Conservation (phyloP, 2,329 filamentous ascomycete genomes). For the Ophioceras dolichostomum region DNA sequence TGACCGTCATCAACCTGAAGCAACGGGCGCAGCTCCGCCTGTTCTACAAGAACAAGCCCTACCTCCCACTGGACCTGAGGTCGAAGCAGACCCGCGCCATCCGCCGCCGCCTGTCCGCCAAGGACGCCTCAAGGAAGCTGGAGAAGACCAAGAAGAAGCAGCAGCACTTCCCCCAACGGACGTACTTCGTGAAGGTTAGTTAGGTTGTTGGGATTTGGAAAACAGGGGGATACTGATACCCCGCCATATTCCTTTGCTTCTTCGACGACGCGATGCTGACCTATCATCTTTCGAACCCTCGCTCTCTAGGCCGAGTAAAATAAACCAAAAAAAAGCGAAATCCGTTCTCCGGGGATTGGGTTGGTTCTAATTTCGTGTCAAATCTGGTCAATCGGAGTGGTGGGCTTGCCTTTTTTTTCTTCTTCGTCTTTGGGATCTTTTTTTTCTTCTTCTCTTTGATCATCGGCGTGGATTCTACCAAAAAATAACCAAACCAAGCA, state of each 20-base stretch:
- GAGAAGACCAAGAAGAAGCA: slow-evolving; percentile 96
- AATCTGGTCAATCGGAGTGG: slow-evolving; percentile 2
- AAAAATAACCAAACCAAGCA: slow-evolving; percentile 1
- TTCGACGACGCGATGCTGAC: background rate
- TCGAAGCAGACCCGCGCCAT: slow-evolving; percentile 97
- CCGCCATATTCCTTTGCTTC: background rate
- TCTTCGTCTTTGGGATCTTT: slow-evolving; percentile 1
- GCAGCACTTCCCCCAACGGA: slow-evolving; percentile 95
- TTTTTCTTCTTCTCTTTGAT: slow-evolving; percentile 1
- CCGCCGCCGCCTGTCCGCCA: slow-evolving; percentile 83
- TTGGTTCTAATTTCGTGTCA: slow-evolving; percentile 3
- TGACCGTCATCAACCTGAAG: slow-evolving; percentile 99
- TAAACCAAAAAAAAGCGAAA: too few relatives aligned
- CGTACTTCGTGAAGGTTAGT: slow-evolving; percentile 93
- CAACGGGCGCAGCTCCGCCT: slow-evolving; percentile 94
- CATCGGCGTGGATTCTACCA: background rate
- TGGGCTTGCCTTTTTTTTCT: slow-evolving; percentile 1
- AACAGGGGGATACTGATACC: background rate
- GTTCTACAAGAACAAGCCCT: slow-evolving; percentile 99
- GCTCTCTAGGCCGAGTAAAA: slow-evolving; percentile 3
- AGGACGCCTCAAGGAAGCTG: slow-evolving; percentile 74
- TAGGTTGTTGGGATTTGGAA: background rate
- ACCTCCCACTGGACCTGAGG: slow-evolving; percentile 95
- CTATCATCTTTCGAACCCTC: background rate
- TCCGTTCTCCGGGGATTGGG: background rate